Conservation (phyloP, 192 early-diverging fungal genomes). For the Coemansia sp. region DNA sequence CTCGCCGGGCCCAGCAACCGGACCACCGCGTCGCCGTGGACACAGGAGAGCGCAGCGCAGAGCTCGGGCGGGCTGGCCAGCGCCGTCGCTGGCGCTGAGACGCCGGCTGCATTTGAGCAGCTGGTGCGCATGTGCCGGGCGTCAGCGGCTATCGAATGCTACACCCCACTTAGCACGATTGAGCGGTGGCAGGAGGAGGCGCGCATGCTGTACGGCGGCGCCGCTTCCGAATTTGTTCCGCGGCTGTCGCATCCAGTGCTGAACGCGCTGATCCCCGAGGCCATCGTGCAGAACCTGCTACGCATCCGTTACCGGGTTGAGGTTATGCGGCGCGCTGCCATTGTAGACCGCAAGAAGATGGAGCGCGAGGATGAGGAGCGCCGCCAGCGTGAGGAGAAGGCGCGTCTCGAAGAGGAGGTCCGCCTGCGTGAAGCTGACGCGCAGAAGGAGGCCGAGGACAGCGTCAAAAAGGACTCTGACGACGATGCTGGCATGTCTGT, state of each 20-base stretch:
- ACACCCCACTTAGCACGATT: conserved; percentile 63
- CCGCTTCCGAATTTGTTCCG: conserved; percentile 59
- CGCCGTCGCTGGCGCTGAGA: conserved; percentile 16
- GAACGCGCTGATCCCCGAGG: conserved; percentile 72
- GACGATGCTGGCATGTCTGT: conserved; percentile 1
- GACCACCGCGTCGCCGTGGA: conserved; percentile 9
- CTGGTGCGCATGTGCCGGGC: conserved; percentile 36
- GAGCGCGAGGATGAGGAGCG: conserved; percentile 53
- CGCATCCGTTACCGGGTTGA: conserved; percentile 43
- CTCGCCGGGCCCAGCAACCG: conserved; percentile 27
- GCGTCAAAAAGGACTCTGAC: background rate
- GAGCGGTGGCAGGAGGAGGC: conserved; percentile 90
- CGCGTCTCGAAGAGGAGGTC: conserved; percentile 25
- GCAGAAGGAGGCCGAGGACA: background rate
- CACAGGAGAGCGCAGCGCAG: background rate
- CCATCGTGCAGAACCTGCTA: conserved; percentile 59
- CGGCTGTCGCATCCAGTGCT: conserved; percentile 62
- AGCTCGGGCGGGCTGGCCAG: background rate
- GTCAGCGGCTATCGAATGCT: conserved; percentile 62
- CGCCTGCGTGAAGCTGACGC: conserved; percentile 18
- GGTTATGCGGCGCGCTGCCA: conserved; percentile 31
- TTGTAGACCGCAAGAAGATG: conserved; percentile 37
- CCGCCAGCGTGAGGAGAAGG: conserved; percentile 56
- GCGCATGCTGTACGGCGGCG: conserved; percentile 70
- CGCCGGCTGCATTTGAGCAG: conserved; percentile 22